These are phyloP conservation scores for Neoboletus magnificus DNA, from an alignment of 768 basidiomycete genomes.

Conservation along the genomic window DNA sequence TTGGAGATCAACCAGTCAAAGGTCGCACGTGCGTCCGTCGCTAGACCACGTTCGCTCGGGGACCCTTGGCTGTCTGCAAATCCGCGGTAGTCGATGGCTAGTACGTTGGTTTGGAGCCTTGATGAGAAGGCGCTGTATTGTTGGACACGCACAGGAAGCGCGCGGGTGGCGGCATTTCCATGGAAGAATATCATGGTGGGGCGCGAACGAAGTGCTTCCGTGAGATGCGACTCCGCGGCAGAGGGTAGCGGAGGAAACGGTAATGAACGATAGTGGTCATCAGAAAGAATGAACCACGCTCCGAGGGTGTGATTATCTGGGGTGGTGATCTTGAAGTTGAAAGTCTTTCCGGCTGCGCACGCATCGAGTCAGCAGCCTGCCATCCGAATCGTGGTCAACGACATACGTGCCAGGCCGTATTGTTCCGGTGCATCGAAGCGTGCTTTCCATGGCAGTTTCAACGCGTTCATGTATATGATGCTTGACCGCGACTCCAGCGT, in stretches of 20 bases:
- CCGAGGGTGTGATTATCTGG: conserved; percentile 78
- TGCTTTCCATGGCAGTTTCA: conserved; percentile 60
- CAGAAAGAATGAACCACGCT: conserved; percentile 80
- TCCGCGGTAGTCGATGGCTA: conserved; percentile 89
- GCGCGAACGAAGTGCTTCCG: conserved; percentile 48
- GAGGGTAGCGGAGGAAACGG: conserved; percentile 37
- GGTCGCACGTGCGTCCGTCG: conserved; percentile 69
- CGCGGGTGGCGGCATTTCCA: conserved; percentile 84
- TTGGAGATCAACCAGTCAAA: conserved; percentile 72
- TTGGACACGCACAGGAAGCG: conserved; percentile 60
- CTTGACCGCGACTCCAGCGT: conserved; percentile 33
- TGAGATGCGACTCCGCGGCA: conserved; percentile 41
- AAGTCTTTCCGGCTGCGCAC: conserved; percentile 66
- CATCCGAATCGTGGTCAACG: not conserved
- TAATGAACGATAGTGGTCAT: conserved; percentile 55
- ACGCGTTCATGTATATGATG: conserved; percentile 60
- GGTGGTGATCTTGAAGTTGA: conserved; percentile 67
- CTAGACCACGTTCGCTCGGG: conserved; percentile 74
- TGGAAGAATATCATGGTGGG: conserved; percentile 92
- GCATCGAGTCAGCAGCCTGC: not conserved
- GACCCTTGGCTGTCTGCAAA: conserved; percentile 82
- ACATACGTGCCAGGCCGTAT: conserved; percentile 79
- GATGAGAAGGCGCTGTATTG: conserved; percentile 66
- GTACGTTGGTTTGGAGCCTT: conserved; percentile 67
- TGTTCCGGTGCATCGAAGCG: conserved; percentile 67